Base-by-base conservation (phyloP, 78 protist genomes). In the Speleostelium caveatum region DNA sequence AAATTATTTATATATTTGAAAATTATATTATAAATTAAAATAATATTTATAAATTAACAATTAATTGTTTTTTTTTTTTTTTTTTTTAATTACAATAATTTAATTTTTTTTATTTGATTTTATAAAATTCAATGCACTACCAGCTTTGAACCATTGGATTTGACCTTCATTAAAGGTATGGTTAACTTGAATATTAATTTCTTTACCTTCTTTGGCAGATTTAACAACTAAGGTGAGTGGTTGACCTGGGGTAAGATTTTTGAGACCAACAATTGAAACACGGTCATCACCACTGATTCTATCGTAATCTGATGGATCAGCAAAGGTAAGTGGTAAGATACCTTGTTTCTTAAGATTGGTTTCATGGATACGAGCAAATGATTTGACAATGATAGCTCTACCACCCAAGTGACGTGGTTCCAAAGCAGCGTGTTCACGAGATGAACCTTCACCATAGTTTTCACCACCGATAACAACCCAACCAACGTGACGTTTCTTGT, bases 341-440 rank as follows among this genome's bases (percentile, higher is more conserved):
- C 97, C 98, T 93, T 96, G 98, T 96, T 97, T 97, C 96, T 97
- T 97, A 42, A 97, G 92, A 95, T 97, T 97, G 92, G 98, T 95
- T 93, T 97, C 99, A 94, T 98, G 99, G 71, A 98, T 98, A 72
- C 99, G 97, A 8, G 99, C 99, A 56, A 98, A 98, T 41, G 95
- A 77, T 87, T 93, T 94, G 61, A 96, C 98, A 71, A 98, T 93
- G 67, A 97, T 86, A 68, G 98, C 99, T 28, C 19, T 16, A 61
- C 98, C 98, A 78, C 99, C 99, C 33, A 97, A 92, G 68, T 94
- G 94, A 63, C 99, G 94, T 71, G 98, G 98, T 88, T 93, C 96
- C 17, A 98, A 94, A 3, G 99, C 99, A 35, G 99, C 99, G 89
- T 98, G 99, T 95, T 98, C 99, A 75, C 99, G 95, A 53, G 93